Percentiles rank a stretch among this genome's conserved stretches.
Conservation (phyloP, 176 grass and related monocot genomes). For the Phoenix roebelenii region DNA sequence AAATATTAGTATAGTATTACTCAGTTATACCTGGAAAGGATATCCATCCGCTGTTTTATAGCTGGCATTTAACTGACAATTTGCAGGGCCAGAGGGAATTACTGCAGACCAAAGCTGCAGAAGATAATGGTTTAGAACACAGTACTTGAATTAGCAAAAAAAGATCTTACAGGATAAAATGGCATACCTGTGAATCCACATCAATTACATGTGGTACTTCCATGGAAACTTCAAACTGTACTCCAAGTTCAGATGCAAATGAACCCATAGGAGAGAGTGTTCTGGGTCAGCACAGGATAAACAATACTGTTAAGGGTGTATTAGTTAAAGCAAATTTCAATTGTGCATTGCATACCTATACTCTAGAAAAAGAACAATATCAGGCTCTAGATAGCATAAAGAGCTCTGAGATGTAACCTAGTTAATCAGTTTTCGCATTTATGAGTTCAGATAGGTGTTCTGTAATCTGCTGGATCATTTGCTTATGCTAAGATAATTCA, state of each 20-base stretch:
- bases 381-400: too few relatives aligned
- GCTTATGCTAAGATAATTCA: too few relatives aligned
- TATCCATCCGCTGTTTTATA: slow-evolving; percentile 64
- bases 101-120: slow-evolving; percentile 81
- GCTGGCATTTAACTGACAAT: slow-evolving; percentile 67
- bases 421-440: too few relatives aligned
- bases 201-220: slow-evolving; percentile 96
- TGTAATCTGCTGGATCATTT: too few relatives aligned
- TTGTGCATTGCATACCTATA: too few relatives aligned
- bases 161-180: neutral
- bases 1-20: neutral
- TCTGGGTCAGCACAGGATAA: slow-evolving; percentile 24
- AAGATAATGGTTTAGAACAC: neutral
- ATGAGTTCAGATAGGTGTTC: too few relatives aligned
- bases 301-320: too few relatives aligned
- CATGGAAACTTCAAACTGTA: slow-evolving; percentile 80
- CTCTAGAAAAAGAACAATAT: too few relatives aligned
- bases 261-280: slow-evolving; percentile 94
- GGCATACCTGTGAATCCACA: slow-evolving; percentile 63
- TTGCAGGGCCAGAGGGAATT: slow-evolving; percentile 60
- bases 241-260: slow-evolving; percentile 95
- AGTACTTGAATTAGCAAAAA: too few relatives aligned
- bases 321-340: too few relatives aligned
- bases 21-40: slow-evolving; percentile 66
- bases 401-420: too few relatives aligned